Evolutionary conservation across 106 monocot genomes (phyloP).

Genomic region (Dendrobium nobile): DNA sequence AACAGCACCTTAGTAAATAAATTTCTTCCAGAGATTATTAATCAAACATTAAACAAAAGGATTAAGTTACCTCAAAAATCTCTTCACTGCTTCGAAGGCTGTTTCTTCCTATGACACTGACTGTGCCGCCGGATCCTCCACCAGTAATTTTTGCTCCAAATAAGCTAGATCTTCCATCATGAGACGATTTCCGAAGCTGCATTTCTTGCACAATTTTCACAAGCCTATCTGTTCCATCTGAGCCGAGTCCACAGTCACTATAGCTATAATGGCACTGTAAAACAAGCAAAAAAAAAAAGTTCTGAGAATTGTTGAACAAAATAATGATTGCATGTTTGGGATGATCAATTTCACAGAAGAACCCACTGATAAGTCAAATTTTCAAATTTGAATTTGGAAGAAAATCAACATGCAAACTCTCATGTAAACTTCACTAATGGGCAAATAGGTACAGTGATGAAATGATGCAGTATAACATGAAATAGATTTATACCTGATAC

Average conservation of each 20-base stretch:
- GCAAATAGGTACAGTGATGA: no score
- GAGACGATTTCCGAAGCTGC: constrained; percentile 47
- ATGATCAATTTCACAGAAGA: background rate
- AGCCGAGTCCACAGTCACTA: constrained; percentile 71
- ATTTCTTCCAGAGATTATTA: no score
- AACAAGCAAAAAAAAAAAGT: background rate
- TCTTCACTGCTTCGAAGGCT: constrained; percentile 59
- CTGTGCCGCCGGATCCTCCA: constrained; percentile 79
- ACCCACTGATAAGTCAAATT: no score
- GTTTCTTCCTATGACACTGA: constrained; percentile 70
- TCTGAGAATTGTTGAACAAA: background rate
- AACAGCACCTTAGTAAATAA: no score
- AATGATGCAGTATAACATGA: background rate
- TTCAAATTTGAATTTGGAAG: no score
- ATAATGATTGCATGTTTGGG: background rate
- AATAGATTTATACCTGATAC: constrained; percentile 62
- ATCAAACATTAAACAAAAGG: no score
- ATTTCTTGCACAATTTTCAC: constrained; percentile 76
- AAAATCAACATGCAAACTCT: no score
- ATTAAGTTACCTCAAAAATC: constrained; percentile 53
- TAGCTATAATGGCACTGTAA: constrained; percentile 86
- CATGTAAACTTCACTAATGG: no score
- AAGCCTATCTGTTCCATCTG: constrained; percentile 76
- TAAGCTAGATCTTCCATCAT: constrained; percentile 33
- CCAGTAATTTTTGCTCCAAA: constrained; percentile 90